Percentiles rank a stretch among this genome's conserved stretches.
Evolutionary conservation across 768 basidiomycete genomes (phyloP).

Genomic region (Leucogyrophana mollusca): DNA sequence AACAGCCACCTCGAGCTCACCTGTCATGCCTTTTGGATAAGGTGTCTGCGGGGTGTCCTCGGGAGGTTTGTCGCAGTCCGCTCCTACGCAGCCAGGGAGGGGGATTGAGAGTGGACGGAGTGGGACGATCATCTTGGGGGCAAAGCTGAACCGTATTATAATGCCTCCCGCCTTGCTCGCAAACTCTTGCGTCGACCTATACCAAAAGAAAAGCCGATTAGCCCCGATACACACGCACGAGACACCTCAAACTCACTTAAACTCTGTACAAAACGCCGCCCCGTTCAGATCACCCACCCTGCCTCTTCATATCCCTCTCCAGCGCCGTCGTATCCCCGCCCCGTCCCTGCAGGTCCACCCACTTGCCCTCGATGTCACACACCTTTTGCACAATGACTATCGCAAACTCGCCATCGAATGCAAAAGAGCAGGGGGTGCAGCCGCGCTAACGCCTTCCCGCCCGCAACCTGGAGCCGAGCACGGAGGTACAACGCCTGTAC

Average conservation of each 20-base stretch:
- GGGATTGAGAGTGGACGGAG: constrained; percentile 10
- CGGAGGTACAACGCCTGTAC: constrained; percentile 21
- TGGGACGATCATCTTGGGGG: constrained; percentile 18
- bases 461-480: constrained; percentile 10
- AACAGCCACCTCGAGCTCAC: constrained; percentile 55
- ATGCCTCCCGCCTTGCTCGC: constrained; percentile 19
- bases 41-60: constrained; percentile 3
- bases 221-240: too few species aligned
- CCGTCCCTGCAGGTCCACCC: background rate
- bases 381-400: constrained; percentile 12
- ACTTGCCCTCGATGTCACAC: background rate
- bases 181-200: constrained; percentile 18
- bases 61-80: too few species aligned
- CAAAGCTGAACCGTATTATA: constrained; percentile 21
- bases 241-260: constrained; percentile 15
- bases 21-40: constrained; percentile 41
- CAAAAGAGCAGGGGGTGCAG: constrained; percentile 12
- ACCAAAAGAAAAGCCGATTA: background rate
- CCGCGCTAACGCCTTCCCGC: background rate
- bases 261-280: constrained; percentile 8
- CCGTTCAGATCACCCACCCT: constrained; percentile 13
- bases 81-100: background rate
- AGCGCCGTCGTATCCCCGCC: too few species aligned
- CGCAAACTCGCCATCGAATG: constrained; percentile 26
- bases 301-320: background rate